A percentile compares a stretch with the other conserved stretches of the same genome.
Conservation (phyloP, 306 rosid genomes). For the Oxytropis ochrocephala region DNA sequence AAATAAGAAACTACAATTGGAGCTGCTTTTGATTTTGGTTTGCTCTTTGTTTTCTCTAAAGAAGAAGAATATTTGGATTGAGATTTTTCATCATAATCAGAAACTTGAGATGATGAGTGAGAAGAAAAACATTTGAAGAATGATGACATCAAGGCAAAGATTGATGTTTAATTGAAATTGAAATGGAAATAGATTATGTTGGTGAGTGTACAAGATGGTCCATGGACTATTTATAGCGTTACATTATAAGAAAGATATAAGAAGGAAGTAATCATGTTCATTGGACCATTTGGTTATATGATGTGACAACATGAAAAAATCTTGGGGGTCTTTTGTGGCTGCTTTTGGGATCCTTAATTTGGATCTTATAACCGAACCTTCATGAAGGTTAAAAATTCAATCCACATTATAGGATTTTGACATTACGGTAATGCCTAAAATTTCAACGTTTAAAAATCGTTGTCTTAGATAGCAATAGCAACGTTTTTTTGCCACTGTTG, state of each 20-base stretch:
- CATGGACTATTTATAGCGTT: neutral
- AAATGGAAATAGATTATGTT: neutral
- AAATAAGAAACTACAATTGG: constrained; percentile 21
- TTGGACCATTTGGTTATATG: neutral
- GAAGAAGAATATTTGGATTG: neutral
- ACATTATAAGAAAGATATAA: neutral
- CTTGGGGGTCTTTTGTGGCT: neutral
- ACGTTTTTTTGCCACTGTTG: too few species aligned
- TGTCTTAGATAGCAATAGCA: too few species aligned
- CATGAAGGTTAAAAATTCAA: too few species aligned
- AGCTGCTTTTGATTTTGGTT: constrained; percentile 17
- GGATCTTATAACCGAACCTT: neutral
- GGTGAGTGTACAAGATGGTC: neutral
- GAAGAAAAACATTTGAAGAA: constrained; percentile 3
- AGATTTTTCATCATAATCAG: neutral
- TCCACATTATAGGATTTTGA: too few species aligned
- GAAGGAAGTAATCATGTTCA: neutral
- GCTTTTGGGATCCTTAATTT: neutral
- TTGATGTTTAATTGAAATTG: too few species aligned
- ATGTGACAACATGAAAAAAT: neutral
- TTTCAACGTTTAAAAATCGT: too few species aligned
- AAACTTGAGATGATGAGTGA: neutral
- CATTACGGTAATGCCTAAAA: too few species aligned
- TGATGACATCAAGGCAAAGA: neutral
- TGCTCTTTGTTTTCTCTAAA: constrained; percentile 9